Percentiles rank a stretch among this genome's conserved stretches.
These are phyloP conservation scores for Hippophae tibetana DNA, from an alignment of 306 rosid genomes.

Conservation along the genomic window DNA sequence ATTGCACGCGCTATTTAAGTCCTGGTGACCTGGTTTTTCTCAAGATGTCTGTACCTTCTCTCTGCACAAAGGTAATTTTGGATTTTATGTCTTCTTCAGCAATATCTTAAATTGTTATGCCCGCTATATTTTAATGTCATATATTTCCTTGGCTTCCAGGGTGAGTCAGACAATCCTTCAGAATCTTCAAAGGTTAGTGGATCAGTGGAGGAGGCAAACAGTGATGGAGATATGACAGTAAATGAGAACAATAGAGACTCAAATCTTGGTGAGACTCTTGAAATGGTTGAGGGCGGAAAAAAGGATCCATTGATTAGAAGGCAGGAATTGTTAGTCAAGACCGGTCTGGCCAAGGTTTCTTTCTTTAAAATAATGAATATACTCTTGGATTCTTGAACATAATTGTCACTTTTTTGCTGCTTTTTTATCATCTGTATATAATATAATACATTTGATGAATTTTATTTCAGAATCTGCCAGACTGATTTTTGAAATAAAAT, in stretches of 20 bases:
- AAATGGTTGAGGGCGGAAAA: constrained; percentile 66
- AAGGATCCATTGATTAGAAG: constrained; percentile 82
- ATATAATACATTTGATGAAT: too few relatives aligned
- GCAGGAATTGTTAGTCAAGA: constrained; percentile 78
- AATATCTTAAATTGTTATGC: constrained; percentile 2
- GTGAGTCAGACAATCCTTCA: constrained; percentile 24
- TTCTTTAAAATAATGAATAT: constrained; percentile 11
- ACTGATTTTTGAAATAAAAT: neutral
- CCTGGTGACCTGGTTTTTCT: constrained; percentile 69
- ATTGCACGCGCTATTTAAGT: constrained; percentile 70
- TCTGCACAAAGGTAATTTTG: constrained; percentile 51
- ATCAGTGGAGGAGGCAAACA: constrained; percentile 33
- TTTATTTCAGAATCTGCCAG: too few relatives aligned
- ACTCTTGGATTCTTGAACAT: neutral
- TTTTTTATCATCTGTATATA: too few relatives aligned
- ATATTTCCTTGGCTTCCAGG: constrained; percentile 23
- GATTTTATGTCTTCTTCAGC: constrained; percentile 5
- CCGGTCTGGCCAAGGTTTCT: constrained; percentile 90
- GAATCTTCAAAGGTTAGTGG: constrained; percentile 28
- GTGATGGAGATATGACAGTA: constrained; percentile 24
- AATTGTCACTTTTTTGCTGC: too few relatives aligned
- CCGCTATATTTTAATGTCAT: constrained; percentile 16
- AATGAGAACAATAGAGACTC: constrained; percentile 30
- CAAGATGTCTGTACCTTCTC: constrained; percentile 62
- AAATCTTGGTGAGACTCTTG: constrained; percentile 26